Evolutionary conservation across 352 stramenopile genomes (phyloP).

Genomic region (Thalassiosira tumida): DNA sequence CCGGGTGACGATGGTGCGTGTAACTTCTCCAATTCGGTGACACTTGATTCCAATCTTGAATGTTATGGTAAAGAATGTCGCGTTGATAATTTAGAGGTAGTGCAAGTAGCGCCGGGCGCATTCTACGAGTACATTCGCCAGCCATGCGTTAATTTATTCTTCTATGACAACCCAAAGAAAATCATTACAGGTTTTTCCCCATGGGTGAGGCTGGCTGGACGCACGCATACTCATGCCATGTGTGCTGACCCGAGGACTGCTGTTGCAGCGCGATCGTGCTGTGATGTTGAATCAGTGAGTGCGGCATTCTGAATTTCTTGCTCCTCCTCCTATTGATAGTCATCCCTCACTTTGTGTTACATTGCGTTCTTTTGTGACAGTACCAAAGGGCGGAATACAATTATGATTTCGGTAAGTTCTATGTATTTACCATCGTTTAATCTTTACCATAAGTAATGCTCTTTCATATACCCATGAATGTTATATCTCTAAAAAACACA

Average conservation of each 20-base stretch:
- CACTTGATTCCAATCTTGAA: conserved; percentile 74
- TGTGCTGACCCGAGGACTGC: conserved; percentile 71
- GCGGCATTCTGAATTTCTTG: background rate
- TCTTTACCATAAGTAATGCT: too few species aligned
- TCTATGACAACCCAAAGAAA: conserved; percentile 80
- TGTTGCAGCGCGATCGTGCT: conserved; percentile 74
- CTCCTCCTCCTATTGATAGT: conserved; percentile 1
- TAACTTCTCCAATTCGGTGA: conserved; percentile 74
- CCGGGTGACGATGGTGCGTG: conserved; percentile 61
- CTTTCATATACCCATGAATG: background rate
- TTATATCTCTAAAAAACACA: background rate
- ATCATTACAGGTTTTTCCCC: conserved; percentile 76
- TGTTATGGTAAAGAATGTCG: conserved; percentile 81
- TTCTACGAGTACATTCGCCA: conserved; percentile 85
- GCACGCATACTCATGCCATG: conserved; percentile 77
- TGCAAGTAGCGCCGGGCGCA: conserved; percentile 77
- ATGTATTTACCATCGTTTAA: background rate
- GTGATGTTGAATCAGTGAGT: conserved; percentile 47
- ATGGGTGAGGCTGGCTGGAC: conserved; percentile 32
- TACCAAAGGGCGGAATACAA: conserved; percentile 18
- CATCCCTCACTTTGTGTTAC: background rate
- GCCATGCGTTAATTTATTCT: conserved; percentile 79
- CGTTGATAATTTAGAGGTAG: conserved; percentile 73
- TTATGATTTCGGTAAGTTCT: conserved; percentile 7
- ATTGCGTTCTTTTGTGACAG: background rate